Base-by-base conservation (phyloP, 768 basidiomycete species). In the Kwoniella europaea region DNA sequence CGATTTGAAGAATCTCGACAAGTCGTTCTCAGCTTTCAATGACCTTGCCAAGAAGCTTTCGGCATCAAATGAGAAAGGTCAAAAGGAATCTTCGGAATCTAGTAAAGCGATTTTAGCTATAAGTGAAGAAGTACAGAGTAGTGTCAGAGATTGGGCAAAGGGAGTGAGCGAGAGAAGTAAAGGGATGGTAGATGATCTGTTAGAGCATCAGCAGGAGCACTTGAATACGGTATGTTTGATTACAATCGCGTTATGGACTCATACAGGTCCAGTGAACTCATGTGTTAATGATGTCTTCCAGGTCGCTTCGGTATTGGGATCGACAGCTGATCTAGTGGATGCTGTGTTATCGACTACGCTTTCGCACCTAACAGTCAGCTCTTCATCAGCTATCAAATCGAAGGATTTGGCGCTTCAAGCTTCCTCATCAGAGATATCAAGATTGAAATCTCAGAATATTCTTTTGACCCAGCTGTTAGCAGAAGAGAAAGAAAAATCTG, bases 371-470 rank as follows among this genome's bases (percentile, higher is more conserved):
- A 84, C 87, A 16, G 82, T 85, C 0, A 89, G 92, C 76, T 86
- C 86, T 55, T 85, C 87, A 63, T 84, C 87, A 42, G 78, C 89
- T 16, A 80, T 83, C 29, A 87, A 89, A 69, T 84, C 88, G 4
- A 88, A 88, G 66, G 74, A 84, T 15, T 77, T 78, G 12, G 74
- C 78, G 1, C 63, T 73, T 10, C 46, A 75, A 5, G 71, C 82
- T 3, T 71, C 77, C 10, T 65, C 60, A 15, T 35, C 44, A 9
- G 72, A 84, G 85, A 87, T 91, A 54, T 79, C 82, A 5, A 88
- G 88, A 24, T 85, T 94, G 22, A 87, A 87, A 73, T 85, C 87
- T 64, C 92, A 95, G 81, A 96, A 95, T 78, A 85, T 86, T 35
- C 83, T 86, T 10, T 86, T 97, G 53, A 82, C 84, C 7, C 85